Percentiles rank a stretch among this genome's conserved stretches.
Conservation (phyloP, 2,329 filamentous ascomycete genomes). For the Amauroascus niger region DNA sequence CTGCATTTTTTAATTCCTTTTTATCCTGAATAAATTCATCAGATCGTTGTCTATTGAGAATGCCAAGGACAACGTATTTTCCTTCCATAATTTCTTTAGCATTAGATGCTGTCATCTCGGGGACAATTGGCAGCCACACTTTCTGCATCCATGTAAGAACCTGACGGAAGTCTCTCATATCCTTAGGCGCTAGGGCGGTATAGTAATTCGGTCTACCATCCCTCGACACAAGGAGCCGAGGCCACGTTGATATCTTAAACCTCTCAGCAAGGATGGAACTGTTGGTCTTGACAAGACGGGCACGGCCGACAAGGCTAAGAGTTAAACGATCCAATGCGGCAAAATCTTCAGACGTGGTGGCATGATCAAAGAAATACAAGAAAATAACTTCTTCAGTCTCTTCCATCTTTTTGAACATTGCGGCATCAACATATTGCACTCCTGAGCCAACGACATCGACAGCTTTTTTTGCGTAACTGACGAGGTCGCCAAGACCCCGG, state of each 20-base stretch:
- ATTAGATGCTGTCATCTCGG: conserved; percentile 83
- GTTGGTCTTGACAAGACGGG: conserved; percentile 83
- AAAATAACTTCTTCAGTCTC: conserved; percentile 93
- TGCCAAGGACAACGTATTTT: conserved; percentile 86
- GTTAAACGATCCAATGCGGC: conserved; percentile 75
- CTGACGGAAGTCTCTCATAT: conserved; percentile 79
- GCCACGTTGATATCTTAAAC: conserved; percentile 96
- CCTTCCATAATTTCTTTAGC: conserved; percentile 90
- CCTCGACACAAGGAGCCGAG: conserved; percentile 78
- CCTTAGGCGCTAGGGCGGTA: conserved; percentile 70
- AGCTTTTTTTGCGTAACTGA: conserved; percentile 78
- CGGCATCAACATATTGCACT: conserved; percentile 69
- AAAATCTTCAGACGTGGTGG: conserved; percentile 88
- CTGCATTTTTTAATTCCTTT: conserved; percentile 89
- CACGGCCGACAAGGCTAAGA: conserved; percentile 80
- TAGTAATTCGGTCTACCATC: conserved; percentile 89
- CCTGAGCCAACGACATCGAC: conserved; percentile 65
- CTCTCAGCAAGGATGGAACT: conserved; percentile 64
- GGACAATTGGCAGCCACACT: conserved; percentile 92
- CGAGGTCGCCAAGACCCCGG: conserved; percentile 80
- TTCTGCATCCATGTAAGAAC: conserved; percentile 89
- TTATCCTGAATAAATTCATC: conserved; percentile 70
- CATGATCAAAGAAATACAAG: conserved; percentile 94
- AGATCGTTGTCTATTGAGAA: conserved; percentile 68
- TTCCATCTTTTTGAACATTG: conserved; percentile 69